These are phyloP conservation scores for Cladorrhinum sp. DNA, from an alignment of 2,329 filamentous ascomycete genomes.

Conservation along the genomic window DNA sequence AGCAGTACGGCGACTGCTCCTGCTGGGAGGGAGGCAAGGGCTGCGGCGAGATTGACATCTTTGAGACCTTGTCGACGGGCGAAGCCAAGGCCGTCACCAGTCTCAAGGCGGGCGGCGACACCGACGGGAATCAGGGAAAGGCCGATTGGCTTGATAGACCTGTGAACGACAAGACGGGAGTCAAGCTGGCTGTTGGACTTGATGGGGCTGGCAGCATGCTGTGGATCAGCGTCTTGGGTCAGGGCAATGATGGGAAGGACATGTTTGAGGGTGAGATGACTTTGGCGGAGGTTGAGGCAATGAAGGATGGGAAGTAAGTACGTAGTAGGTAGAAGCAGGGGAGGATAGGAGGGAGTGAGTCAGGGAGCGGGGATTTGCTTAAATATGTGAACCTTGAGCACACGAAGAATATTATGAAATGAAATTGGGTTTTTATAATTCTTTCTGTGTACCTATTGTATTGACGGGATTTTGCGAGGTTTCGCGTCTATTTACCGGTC, in stretches of 20 bases:
- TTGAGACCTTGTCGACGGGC: conserved; percentile 66
- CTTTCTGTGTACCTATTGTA: too few relatives aligned
- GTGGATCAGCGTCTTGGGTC: conserved; percentile 51
- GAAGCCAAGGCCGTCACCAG: conserved; percentile 67
- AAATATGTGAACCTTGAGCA: too few relatives aligned
- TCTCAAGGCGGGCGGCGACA: conserved; percentile 51
- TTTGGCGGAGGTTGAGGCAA: neutral
- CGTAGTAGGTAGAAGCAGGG: too few relatives aligned
- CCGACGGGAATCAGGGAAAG: neutral
- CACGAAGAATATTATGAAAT: too few relatives aligned
- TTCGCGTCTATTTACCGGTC: too few relatives aligned
- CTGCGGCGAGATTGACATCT: conserved; percentile 74
- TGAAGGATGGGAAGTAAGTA: too few relatives aligned
- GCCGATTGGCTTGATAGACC: neutral
- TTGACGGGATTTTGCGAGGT: too few relatives aligned
- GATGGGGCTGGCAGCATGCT: conserved; percentile 48
- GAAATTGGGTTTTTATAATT: too few relatives aligned
- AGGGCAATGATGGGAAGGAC: neutral
- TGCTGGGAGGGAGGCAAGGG: conserved; percentile 59
- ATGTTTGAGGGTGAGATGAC: neutral
- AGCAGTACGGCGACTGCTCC: conserved; percentile 68
- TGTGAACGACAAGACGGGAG: conserved; percentile 23
- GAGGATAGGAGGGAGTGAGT: too few relatives aligned
- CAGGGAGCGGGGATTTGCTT: too few relatives aligned
- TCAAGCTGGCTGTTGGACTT: conserved; percentile 66